Conservation (phyloP, 139 green algal species). For the Chlorella sp. region DNA sequence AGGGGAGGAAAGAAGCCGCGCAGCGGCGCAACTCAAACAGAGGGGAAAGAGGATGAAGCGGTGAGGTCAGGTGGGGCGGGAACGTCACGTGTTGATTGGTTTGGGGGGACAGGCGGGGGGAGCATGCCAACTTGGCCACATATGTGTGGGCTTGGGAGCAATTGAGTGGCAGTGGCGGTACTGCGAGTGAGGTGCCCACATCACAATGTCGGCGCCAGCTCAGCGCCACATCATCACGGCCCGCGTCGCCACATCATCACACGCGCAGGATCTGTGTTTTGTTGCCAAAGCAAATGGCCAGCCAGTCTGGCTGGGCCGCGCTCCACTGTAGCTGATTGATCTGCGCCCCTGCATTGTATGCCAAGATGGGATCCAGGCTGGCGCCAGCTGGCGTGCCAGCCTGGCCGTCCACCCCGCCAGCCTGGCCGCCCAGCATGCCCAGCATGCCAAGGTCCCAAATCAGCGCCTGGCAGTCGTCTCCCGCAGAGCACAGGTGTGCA, state of each 20-base stretch:
- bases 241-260: constrained; percentile 43
- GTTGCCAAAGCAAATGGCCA: constrained; percentile 90
- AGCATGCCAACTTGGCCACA: too few relatives aligned
- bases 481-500: constrained; percentile 93
- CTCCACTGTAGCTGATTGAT: constrained; percentile 96
- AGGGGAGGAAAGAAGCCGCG: too few relatives aligned
- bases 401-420: not conserved
- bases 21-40: too few relatives aligned
- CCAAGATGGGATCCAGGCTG: constrained; percentile 91
- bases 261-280: constrained; percentile 95
- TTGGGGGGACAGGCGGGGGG: too few relatives aligned
- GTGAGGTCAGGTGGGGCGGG: too few relatives aligned
- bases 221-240: too few relatives aligned
- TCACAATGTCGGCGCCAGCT: too few relatives aligned
- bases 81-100: too few relatives aligned
- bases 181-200: too few relatives aligned
- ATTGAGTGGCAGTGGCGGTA: too few relatives aligned
- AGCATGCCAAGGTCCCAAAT: constrained; percentile 95
- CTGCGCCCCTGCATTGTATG: constrained; percentile 90
- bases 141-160: too few relatives aligned
- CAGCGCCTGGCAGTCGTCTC: constrained; percentile 79
- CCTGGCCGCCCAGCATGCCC: constrained; percentile 44
- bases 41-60: too few relatives aligned
- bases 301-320: constrained; percentile 85
- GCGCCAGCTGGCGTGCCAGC: constrained; percentile 1